Percentiles rank a stretch among this genome's conserved stretches.
phyloP scores from a whole-genome alignment of 139 green algal genomes.

The Haematococcus sp. region DNA sequence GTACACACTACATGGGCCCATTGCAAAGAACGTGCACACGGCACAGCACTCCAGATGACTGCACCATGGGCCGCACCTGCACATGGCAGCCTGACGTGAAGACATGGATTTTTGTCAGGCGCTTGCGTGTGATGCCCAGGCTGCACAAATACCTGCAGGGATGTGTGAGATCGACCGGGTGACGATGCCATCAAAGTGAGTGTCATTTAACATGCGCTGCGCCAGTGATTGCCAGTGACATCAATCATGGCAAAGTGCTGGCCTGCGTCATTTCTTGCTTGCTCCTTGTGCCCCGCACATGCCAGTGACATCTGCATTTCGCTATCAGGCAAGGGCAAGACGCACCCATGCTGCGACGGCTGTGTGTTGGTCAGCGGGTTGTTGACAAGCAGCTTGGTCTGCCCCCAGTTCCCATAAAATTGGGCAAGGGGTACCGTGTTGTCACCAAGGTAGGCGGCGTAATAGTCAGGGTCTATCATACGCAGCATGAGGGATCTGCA shows the following conservation, averaged over 20 bases:
- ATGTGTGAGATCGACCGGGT: no score
- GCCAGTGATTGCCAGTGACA: neutral
- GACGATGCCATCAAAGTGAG: no score
- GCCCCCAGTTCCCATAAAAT: constrained; percentile 11
- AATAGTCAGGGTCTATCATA: constrained; percentile 19
- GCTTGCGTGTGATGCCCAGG: constrained; percentile 14
- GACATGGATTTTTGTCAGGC: constrained; percentile 19
- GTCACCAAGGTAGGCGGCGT: constrained; percentile 8
- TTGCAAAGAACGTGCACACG: no score
- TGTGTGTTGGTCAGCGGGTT: neutral
- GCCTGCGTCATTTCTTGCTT: no score
- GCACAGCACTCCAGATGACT: no score
- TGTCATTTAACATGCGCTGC: no score
- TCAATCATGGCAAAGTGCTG: neutral
- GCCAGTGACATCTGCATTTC: no score
- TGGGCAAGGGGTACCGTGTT: neutral
- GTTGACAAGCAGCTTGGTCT: constrained; percentile 1
- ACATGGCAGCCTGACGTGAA: constrained; percentile 26
- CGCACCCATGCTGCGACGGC: no score
- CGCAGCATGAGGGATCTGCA: constrained; percentile 17
- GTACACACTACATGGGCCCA: no score
- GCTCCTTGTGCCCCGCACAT: no score
- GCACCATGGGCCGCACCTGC: constrained; percentile 2
- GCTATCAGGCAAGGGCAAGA: no score
- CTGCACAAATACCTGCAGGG: constrained; percentile 22